Percentiles rank a stretch among this genome's conserved stretches.
These are phyloP conservation scores for Nicotiana knightiana DNA, from an alignment of 257 asterid genomes.

Conservation along the genomic window DNA sequence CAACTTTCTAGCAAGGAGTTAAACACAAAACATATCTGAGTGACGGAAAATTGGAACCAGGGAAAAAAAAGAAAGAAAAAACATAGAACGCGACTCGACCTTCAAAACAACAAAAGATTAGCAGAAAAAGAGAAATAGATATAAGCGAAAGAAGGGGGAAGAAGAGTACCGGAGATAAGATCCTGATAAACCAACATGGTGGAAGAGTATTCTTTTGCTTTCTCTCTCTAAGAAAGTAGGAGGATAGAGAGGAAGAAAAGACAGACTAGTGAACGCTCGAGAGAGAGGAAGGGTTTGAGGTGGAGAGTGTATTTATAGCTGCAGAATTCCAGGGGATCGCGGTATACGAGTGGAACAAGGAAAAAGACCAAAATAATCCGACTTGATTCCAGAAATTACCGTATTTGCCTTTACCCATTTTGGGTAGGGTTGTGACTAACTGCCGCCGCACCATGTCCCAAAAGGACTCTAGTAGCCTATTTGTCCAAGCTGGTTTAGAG, in stretches of 20 bases:
- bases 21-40: not conserved
- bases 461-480: not conserved
- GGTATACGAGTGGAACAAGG: not conserved
- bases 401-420: not conserved
- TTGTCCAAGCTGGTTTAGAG: no score
- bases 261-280: not conserved
- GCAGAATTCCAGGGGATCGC: not conserved
- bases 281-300: not conserved
- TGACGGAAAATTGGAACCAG: not conserved
- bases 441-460: not conserved
- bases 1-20: not conserved
- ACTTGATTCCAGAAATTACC: not conserved
- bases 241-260: not conserved
- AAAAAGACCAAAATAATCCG: not conserved
- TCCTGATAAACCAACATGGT: constrained; percentile 71
- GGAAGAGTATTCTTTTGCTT: not conserved
- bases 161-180: constrained; percentile 17
- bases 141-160: not conserved
- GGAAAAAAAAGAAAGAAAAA: not conserved
- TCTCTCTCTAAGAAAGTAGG: not conserved
- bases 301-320: not conserved
- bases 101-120: not conserved
- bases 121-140: not conserved
- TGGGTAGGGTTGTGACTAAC: not conserved
- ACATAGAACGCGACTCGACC: not conserved